Conservation (phyloP, 2,329 filamentous ascomycete species). For the Aurifilum marmelostoma region DNA sequence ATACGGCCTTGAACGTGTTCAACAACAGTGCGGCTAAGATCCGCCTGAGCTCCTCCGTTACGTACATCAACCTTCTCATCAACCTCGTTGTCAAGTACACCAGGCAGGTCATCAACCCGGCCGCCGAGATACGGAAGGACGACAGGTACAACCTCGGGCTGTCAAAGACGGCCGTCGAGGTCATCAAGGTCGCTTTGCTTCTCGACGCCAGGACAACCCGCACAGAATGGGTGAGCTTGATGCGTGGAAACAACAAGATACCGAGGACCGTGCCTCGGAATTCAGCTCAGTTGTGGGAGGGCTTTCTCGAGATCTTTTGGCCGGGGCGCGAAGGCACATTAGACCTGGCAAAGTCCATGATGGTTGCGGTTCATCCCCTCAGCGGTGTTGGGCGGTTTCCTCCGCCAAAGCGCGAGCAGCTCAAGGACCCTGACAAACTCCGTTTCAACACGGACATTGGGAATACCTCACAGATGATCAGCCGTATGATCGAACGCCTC, state of each 20-base stretch:
- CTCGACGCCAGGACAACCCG: constrained; percentile 73
- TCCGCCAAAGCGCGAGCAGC: constrained; percentile 52
- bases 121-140: constrained; percentile 51
- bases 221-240: constrained; percentile 69
- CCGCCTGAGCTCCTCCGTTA: constrained; percentile 56
- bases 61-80: constrained; percentile 67
- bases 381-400: constrained; percentile 76
- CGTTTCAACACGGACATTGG: constrained; percentile 77
- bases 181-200: constrained; percentile 68
- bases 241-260: constrained; percentile 58
- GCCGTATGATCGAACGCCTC: constrained; percentile 75
- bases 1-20: constrained; percentile 60
- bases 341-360: constrained; percentile 73
- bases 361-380: constrained; percentile 71
- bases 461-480: constrained; percentile 61
- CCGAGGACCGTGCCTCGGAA: constrained; percentile 70
- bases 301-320: constrained; percentile 62
- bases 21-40: constrained; percentile 49
- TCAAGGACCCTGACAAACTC: constrained; percentile 52
- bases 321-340: constrained; percentile 56
- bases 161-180: constrained; percentile 60
- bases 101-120: constrained; percentile 60
- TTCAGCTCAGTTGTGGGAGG: constrained; percentile 78
- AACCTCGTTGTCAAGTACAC: constrained; percentile 65
- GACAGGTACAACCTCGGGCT: constrained; percentile 55